phyloP scores from a whole-genome alignment of 768 basidiomycete species.

The Rhizopogon vesiculosus region DNA sequence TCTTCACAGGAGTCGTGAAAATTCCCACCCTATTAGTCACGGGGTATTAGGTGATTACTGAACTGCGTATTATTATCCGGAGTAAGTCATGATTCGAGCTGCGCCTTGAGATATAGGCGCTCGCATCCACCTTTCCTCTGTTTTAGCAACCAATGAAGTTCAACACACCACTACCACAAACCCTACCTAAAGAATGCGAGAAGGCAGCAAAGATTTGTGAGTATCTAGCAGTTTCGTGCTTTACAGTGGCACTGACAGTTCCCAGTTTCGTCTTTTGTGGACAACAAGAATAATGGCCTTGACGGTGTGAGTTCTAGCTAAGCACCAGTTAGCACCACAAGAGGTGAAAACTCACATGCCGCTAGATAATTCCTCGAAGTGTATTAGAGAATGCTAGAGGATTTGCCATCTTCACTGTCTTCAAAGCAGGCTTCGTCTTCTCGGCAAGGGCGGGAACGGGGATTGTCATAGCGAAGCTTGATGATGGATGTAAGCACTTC shows the following conservation, averaged over 20 bases:
- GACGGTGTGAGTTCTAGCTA: slow-evolving; percentile 53
- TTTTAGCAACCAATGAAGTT: slow-evolving; percentile 36
- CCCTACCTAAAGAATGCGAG: slow-evolving; percentile 73
- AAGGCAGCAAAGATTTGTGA: slow-evolving; percentile 87
- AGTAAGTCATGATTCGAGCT: background rate
- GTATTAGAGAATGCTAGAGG: slow-evolving; percentile 59
- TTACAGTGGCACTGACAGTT: background rate
- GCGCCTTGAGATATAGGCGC: background rate
- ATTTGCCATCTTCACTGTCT: slow-evolving; percentile 88
- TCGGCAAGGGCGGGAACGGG: slow-evolving; percentile 80
- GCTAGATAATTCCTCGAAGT: slow-evolving; percentile 48
- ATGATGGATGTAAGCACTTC: slow-evolving; percentile 67
- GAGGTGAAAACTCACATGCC: background rate
- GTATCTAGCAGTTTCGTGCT: slow-evolving; percentile 17
- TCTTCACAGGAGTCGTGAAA: background rate
- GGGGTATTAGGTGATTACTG: background rate
- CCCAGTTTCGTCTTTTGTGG: slow-evolving; percentile 81
- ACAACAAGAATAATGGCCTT: slow-evolving; percentile 73
- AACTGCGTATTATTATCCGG: slow-evolving; percentile 13
- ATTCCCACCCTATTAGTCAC: background rate
- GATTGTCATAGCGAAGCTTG: slow-evolving; percentile 79
- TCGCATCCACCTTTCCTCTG: background rate
- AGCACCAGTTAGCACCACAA: background rate
- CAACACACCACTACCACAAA: slow-evolving; percentile 45
- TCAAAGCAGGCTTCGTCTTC: slow-evolving; percentile 69